Evolutionary conservation across 352 stramenopile genomes (phyloP), one percentile per base, ranked within the genome.

Genomic region (Phytophthora palmivora): DNA sequence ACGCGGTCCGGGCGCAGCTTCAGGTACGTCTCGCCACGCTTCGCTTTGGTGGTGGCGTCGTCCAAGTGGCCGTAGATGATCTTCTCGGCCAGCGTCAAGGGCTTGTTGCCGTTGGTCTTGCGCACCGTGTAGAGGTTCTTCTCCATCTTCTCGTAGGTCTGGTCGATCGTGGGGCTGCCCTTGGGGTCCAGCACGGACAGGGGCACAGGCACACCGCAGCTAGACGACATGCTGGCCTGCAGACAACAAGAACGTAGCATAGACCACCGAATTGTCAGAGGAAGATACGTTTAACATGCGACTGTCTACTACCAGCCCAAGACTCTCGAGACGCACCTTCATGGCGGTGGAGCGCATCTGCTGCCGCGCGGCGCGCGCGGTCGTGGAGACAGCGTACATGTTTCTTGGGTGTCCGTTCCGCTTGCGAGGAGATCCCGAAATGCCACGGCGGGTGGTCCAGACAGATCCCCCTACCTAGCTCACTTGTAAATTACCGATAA

Each of bases 21-120:
- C 32, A 97, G 75, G 78, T 97, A 98, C 22, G 92, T 97, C 76
- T 97, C 82, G 24, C 92, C 92, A 37, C 90, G 86, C 46, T 94
- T 88, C 10, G 91, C 79, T 44, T 87, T 74, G 47, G 87, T 84
- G 60, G 89, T 84, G 56, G 89, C 63, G 66, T 97, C 82, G 65
- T 97, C 89, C 76, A 98, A 81, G 84, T 98, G 92, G 45, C 89
- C 89, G 80, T 97, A 98, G 68, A 98, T 94, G 67, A 98, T 98
- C 85, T 98, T 98, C 70, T 98, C 92, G 39, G 90, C 84, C 41
- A 97, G 87, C 61, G 92, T 98, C 52, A 98, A 63, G 30, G 92
- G 92, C 60, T 90, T 90, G 76, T 95, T 92, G 72, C 86, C 84
- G 58, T 82, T 82, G 56, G 76, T 96, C 82, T 97, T 95, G 82